phyloP scores from a whole-genome alignment of 177 flowering plant genomes.

The Viscum album region DNA sequence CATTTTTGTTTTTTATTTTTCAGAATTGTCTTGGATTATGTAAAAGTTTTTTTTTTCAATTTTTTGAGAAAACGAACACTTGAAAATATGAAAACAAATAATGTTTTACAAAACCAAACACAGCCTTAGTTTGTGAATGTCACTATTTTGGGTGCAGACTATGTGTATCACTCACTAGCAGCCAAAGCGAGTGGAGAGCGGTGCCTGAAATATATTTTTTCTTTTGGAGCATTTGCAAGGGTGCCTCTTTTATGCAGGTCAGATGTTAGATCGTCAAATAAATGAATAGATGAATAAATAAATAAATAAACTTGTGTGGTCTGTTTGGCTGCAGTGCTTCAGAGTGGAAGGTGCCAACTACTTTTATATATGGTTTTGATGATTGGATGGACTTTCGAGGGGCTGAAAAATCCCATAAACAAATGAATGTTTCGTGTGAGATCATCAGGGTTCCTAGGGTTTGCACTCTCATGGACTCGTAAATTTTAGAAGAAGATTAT shows the following conservation, averaged over 20 bases:
- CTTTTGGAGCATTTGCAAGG: slow-evolving; percentile 93
- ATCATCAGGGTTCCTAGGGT: slow-evolving; percentile 89
- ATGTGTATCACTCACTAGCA: slow-evolving; percentile 77
- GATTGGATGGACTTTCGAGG: slow-evolving; percentile 95
- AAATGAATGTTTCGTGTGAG: slow-evolving; percentile 89
- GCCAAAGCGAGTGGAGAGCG: slow-evolving; percentile 97
- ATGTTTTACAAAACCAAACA: too few relatives aligned
- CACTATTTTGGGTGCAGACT: slow-evolving; percentile 34
- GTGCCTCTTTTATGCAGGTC: slow-evolving; percentile 73
- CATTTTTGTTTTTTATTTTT: too few relatives aligned
- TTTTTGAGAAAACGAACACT: too few relatives aligned
- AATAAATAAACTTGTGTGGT: too few relatives aligned
- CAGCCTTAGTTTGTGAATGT: not conserved
- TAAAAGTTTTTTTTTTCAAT: too few relatives aligned
- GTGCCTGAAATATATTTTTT: slow-evolving; percentile 78
- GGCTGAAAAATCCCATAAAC: slow-evolving; percentile 73
- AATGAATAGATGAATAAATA: too few relatives aligned
- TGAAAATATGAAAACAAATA: too few relatives aligned
- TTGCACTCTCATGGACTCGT: too few relatives aligned
- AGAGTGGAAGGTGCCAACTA: slow-evolving; percentile 94
- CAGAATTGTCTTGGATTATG: too few relatives aligned
- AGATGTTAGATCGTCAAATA: too few relatives aligned
- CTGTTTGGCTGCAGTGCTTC: slow-evolving; percentile 62
- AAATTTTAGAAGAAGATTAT: not conserved
- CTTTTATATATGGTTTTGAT: slow-evolving; percentile 69